Evolutionary conservation across 257 asterid species (phyloP).

Genomic region (Penstemon eatonii): DNA sequence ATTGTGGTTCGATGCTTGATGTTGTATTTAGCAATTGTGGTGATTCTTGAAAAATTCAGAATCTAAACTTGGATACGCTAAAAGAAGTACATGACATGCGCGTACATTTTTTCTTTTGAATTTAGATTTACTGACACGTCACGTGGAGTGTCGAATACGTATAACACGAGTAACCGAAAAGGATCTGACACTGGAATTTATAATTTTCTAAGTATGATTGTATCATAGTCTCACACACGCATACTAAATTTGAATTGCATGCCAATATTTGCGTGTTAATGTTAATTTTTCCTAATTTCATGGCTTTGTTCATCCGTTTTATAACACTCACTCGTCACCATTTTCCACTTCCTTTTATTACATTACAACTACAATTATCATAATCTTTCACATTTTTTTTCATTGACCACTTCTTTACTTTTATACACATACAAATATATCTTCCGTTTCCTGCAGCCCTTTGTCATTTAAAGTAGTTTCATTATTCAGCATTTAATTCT

Average conservation of each 20-base stretch:
- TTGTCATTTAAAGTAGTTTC: slow-evolving; percentile 10
- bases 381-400: slow-evolving; percentile 9
- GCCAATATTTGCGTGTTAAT: slow-evolving; percentile 25
- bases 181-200: too few species aligned
- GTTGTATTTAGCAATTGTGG: too few species aligned
- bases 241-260: slow-evolving; percentile 23
- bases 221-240: neutral
- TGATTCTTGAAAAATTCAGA: too few species aligned
- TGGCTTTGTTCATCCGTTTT: slow-evolving; percentile 28
- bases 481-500: slow-evolving; percentile 20
- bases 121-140: too few species aligned
- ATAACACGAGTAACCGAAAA: too few species aligned
- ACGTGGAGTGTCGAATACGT: too few species aligned
- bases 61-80: too few species aligned
- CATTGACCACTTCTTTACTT: slow-evolving; percentile 6
- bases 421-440: neutral
- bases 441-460: slow-evolving; percentile 21
- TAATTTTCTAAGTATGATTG: too few species aligned
- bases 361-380: slow-evolving; percentile 18
- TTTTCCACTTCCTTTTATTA: slow-evolving; percentile 45
- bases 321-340: slow-evolving; percentile 25
- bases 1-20: too few species aligned
- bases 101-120: too few species aligned
- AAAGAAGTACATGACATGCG: too few species aligned
- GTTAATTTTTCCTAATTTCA: slow-evolving; percentile 30